These are phyloP conservation scores for Mycotypha africana DNA, from an alignment of 371 early-diverging fungal genomes.

Conservation along the genomic window DNA sequence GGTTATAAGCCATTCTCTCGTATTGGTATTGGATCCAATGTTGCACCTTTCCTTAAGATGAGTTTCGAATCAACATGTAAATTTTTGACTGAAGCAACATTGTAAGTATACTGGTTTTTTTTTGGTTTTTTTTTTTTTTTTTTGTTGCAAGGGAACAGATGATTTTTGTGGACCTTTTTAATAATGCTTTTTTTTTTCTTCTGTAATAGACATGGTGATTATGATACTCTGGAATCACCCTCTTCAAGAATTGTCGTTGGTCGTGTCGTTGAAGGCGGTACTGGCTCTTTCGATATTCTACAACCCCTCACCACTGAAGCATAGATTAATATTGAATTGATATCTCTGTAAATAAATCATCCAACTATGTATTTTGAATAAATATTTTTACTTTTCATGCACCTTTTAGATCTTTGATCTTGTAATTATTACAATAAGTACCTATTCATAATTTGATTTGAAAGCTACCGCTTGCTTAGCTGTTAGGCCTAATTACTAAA, in stretches of 20 bases:
- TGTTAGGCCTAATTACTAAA: no score
- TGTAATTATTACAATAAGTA: no score
- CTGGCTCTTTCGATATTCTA: conserved; percentile 90
- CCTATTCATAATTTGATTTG: no score
- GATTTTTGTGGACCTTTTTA: neutral
- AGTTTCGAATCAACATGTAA: conserved; percentile 93
- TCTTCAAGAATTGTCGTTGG: conserved; percentile 94
- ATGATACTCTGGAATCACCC: conserved; percentile 85
- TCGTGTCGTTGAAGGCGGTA: conserved; percentile 89
- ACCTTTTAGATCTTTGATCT: no score
- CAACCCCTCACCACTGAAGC: conserved; percentile 43
- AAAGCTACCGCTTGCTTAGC: no score
- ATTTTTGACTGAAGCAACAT: conserved; percentile 89
- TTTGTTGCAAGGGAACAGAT: no score
- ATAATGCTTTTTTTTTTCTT: no score
- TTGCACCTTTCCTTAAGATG: conserved; percentile 96
- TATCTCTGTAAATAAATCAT: no score
- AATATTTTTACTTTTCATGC: no score
- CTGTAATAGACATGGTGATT: conserved; percentile 64
- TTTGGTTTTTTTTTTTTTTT: no score
- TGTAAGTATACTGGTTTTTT: conserved; percentile 41
- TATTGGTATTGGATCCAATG: conserved; percentile 86
- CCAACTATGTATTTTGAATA: no score
- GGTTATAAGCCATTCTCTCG: conserved; percentile 97
- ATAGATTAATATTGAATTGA: conserved; percentile 7